Base-by-base conservation (phyloP, 139 green algal species). In the Chlorella sp. region DNA sequence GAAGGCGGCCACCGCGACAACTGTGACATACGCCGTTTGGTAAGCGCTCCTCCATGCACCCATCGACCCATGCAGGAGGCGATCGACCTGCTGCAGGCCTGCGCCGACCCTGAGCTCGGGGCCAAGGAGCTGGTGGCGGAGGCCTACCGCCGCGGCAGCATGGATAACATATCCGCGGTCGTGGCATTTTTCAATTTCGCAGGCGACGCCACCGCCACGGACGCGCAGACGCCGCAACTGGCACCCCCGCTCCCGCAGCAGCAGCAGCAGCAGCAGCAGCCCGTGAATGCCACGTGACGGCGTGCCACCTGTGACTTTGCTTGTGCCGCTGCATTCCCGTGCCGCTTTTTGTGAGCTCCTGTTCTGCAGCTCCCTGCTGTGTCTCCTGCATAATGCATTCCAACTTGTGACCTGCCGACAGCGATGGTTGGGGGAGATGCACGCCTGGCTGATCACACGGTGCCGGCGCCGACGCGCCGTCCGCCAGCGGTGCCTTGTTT, bases 61-160 rank as follows among this genome's bases (percentile, higher is more conserved):
- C n/a, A n/a, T n/a, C n/a, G n/a, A n/a, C n/a, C n/a, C n/a, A n/a
- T n/a, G n/a, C n/a, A n/a, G n/a, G n/a, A n/a, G n/a, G n/a, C n/a
- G n/a, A n/a, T n/a, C n/a, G n/a, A n/a, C n/a, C n/a, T n/a, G n/a
- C n/a, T n/a, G n/a, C n/a, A n/a, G n/a, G n/a, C n/a, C n/a, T n/a
- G n/a, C n/a, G n/a, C n/a, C n/a, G n/a, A n/a, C n/a, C n/a, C n/a
- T n/a, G n/a, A n/a, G n/a, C n/a, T n/a, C n/a, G n/a, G n/a, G n/a
- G 91, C 93, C 5, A 82, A 82, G 51, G 67, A 72, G 67, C 79
- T 98, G 58, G 87, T 84, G 15, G 81, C 92, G 53, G 89, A 95
- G 67, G 94, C 94, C 0, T 92, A 87, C 65, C 35, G 78, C 15
- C 83, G 90, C 4, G 91, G 93, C 66, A 94, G 87, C 1, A 29